Base-by-base conservation (phyloP, 2,329 filamentous ascomycete genomes). In the Aspergillus sp. region DNA sequence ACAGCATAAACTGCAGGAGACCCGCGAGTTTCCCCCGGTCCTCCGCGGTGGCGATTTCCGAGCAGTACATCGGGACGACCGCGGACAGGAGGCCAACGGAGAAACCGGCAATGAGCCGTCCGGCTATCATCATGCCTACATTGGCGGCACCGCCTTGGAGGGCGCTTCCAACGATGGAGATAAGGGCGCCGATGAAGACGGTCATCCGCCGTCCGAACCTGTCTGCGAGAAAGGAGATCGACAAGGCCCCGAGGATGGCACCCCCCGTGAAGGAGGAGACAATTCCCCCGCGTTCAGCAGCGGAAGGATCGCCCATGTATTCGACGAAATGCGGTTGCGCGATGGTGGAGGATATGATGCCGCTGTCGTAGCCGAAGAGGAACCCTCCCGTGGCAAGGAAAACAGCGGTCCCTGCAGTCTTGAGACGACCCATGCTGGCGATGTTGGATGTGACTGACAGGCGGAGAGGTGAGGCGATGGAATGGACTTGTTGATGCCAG, bases 221-320 rank as follows among this genome's bases (percentile, higher is more conserved):
- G 19, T 53, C 51, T 2, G 46, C 51, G 1, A 48, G 31, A 14
- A 53, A 46, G 10, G 47, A 45, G 17, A 49, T 49, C n/a, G 47
- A 49, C 19, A 50, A 23, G 11, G 47, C 42, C 10, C 51, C 51
- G 9, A 53, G 47, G 2, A 67, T 64, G 4, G 66, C 65, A 31
- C 71, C 71, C 4, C 70, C 71, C 29, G 67, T 64, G 52, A 72
- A 74, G 16, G 68, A 64, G 9, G 65, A 68, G 14, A 73, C 71
- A 6, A 73, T 66, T 2, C 68, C 70, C 21, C 71, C 62, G 17
- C 52, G 61, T 6, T 54, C 52, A 19, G 45, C 55, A 13, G 58
- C 52, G 16, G 43, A 57, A 1, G 57, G 58, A 17, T 58, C 50
- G 41, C 44, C 49, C 46, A 64, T 62, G 38, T 65, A 64, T 38